These are phyloP conservation scores for Dictyostelium purpureum DNA, from an alignment of 78 protist genomes.

Conservation along the genomic window DNA sequence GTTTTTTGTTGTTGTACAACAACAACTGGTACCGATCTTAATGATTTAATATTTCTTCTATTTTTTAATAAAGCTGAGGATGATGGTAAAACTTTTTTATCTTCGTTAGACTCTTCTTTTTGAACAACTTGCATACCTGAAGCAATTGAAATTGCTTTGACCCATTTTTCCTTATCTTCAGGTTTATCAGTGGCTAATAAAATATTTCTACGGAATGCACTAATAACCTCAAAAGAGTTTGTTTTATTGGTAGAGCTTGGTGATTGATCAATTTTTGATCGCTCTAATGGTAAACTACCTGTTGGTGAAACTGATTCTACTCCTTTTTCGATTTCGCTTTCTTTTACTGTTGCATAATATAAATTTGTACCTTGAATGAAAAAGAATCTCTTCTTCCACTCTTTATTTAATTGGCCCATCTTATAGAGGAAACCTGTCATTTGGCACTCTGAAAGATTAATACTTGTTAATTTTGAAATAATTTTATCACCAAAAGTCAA, in stretches of 20 bases:
- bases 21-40: conserved; percentile 24
- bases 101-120: not conserved
- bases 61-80: conserved; percentile 11
- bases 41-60: conserved; percentile 24
- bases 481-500: conserved; percentile 68
- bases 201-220: conserved; percentile 39
- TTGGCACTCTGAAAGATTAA: conserved; percentile 24
- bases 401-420: conserved; percentile 58
- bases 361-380: conserved; percentile 1
- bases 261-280: conserved; percentile 23
- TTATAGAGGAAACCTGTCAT: conserved; percentile 68
- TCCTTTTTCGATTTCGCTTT: conserved; percentile 6
- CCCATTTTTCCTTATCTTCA: conserved; percentile 28
- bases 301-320: conserved; percentile 28
- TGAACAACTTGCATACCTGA: not conserved
- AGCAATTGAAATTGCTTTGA: conserved; percentile 12
- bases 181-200: conserved; percentile 19
- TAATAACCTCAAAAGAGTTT: conserved; percentile 13
- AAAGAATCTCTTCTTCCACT: conserved; percentile 58
- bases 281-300: conserved; percentile 38
- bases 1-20: not conserved
- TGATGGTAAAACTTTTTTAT: conserved; percentile 33
- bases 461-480: conserved; percentile 21
- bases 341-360: conserved; percentile 24
- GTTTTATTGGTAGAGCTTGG: conserved; percentile 33